Conservation (phyloP, 768 basidiomycete genomes). For the Lentinula aciculospora region DNA sequence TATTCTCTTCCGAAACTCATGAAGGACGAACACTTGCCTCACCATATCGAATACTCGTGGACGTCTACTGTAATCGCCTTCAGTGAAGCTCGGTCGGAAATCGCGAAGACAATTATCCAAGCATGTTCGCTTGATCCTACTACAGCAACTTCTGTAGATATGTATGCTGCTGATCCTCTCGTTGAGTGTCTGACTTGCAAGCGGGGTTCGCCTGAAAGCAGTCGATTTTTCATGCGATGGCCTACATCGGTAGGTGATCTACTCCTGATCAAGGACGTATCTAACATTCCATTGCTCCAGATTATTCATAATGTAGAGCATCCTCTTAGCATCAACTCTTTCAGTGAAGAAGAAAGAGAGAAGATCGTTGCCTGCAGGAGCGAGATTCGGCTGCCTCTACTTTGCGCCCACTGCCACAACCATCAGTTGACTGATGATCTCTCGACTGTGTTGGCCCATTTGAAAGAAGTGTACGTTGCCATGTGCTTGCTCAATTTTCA, state of each 20-base stretch:
- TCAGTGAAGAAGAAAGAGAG: not conserved
- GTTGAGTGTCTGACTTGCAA: not conserved
- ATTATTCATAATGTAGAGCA: not conserved
- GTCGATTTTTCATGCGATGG: not conserved
- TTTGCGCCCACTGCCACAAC: not conserved
- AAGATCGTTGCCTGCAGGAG: not conserved
- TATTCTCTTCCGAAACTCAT: too few species aligned
- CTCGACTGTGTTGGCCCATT: not conserved
- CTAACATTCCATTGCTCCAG: not conserved
- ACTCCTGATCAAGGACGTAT: not conserved
- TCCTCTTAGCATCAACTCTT: not conserved
- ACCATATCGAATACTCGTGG: not conserved
- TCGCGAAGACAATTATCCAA: not conserved
- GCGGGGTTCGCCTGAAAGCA: not conserved
- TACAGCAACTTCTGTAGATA: not conserved
- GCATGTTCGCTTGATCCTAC: not conserved
- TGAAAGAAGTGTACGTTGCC: not conserved
- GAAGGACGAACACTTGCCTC: too few species aligned
- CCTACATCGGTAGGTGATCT: not conserved
- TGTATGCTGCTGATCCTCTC: not conserved
- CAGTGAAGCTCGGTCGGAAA: not conserved
- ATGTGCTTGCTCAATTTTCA: not conserved
- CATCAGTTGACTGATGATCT: not conserved
- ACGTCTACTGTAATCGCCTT: not conserved
- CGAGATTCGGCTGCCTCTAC: not conserved